Conservation (phyloP, 768 basidiomycete genomes). For the Boletus rubroflammeus region DNA sequence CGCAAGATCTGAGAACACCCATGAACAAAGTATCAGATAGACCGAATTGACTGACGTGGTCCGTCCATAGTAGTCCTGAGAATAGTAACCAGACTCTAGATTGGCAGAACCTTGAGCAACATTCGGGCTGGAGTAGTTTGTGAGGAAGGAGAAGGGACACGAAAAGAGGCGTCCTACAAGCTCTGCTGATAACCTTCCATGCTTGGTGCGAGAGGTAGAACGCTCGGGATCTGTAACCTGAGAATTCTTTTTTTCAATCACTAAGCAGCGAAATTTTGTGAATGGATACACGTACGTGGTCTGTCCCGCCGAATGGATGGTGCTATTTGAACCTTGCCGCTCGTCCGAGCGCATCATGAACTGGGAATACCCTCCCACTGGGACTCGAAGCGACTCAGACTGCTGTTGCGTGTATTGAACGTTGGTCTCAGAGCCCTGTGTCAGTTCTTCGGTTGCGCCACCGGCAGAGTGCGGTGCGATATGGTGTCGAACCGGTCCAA, state of each 20-base stretch:
- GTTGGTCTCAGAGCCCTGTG: background rate
- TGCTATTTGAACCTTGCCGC: constrained; percentile 3
- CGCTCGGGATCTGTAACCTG: constrained; percentile 6
- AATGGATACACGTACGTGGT: constrained; percentile 11
- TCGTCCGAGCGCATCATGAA: background rate
- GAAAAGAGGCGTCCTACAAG: constrained; percentile 13
- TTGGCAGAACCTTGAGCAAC: background rate
- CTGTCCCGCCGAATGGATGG: background rate
- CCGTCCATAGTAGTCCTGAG: constrained; percentile 7
- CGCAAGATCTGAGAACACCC: background rate
- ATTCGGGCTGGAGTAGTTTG: constrained; percentile 6
- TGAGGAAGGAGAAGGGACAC: background rate
- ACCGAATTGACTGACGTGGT: constrained; percentile 10
- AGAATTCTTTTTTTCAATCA: background rate
- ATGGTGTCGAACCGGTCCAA: constrained; percentile 4
- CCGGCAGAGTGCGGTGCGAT: constrained; percentile 1
- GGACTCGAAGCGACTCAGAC: background rate
- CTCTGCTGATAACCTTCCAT: constrained; percentile 6
- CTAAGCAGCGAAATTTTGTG: background rate
- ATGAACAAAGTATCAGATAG: constrained; percentile 1
- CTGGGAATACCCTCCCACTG: constrained; percentile 3
- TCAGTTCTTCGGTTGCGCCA: constrained; percentile 6
- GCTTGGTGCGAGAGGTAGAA: background rate
- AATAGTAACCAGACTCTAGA: background rate
- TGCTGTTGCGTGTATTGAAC: constrained; percentile 7